Conservation (phyloP, 2,329 filamentous ascomycete genomes). For the Calonectria pauciramosa region DNA sequence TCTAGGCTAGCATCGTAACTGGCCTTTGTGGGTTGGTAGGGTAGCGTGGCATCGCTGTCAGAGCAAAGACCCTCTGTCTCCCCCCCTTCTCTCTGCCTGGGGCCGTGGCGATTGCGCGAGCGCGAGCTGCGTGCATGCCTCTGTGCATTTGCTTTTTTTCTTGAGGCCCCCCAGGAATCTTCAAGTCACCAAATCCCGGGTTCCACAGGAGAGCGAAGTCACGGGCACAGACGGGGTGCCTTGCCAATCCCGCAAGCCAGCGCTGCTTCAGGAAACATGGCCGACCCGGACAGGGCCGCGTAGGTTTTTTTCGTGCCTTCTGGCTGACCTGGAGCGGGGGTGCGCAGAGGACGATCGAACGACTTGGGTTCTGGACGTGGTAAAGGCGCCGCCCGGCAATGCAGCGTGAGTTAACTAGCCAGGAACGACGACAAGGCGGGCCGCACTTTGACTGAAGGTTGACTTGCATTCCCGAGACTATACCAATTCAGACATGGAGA, state of each 20-base stretch:
- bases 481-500: constrained; percentile 15
- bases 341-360: constrained; percentile 11
- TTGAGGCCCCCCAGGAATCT: constrained; percentile 15
- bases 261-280: constrained; percentile 24
- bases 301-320: not conserved
- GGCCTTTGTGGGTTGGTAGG: constrained; percentile 8
- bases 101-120: not conserved
- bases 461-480: constrained; percentile 27
- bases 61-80: not conserved
- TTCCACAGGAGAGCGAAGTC: constrained; percentile 23
- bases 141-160: constrained; percentile 1
- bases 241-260: constrained; percentile 24
- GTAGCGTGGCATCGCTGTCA: constrained; percentile 23
- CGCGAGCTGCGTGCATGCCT: not conserved
- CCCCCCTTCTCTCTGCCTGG: not conserved
- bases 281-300: constrained; percentile 15
- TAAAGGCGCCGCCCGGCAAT: constrained; percentile 16
- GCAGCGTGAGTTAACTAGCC: not conserved
- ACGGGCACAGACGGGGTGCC: constrained; percentile 14
- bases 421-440: not conserved
- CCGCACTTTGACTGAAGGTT: constrained; percentile 17
- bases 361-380: constrained; percentile 15
- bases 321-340: not conserved
- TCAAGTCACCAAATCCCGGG: constrained; percentile 15
- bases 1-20: constrained; percentile 11